Conservation (phyloP, 2,329 filamentous ascomycete species). For the Colletotrichum shisoi region DNA sequence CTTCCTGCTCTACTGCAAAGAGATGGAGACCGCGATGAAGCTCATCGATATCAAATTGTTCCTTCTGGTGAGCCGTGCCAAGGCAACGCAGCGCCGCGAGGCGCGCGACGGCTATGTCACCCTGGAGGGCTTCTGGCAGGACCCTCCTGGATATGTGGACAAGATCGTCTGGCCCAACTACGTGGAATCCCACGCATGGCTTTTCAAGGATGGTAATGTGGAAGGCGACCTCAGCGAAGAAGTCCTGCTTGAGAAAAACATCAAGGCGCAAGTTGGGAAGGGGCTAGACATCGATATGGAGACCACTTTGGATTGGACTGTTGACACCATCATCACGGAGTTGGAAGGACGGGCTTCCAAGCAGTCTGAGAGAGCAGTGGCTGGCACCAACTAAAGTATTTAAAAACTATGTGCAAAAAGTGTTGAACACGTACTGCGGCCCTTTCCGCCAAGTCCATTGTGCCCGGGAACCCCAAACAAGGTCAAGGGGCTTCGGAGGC, state of each 20-base stretch:
- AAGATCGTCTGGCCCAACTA: constrained; percentile 97
- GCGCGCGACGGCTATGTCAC: constrained; percentile 80
- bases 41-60: constrained; percentile 81
- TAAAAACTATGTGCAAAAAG: constrained; percentile 4
- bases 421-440: background rate
- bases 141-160: constrained; percentile 94
- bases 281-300: constrained; percentile 66
- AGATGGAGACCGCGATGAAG: constrained; percentile 63
- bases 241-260: constrained; percentile 55
- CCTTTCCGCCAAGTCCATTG: background rate
- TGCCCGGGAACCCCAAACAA: background rate
- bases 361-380: background rate
- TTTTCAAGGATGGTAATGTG: constrained; percentile 76
- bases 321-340: constrained; percentile 65
- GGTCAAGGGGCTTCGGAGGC: background rate
- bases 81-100: constrained; percentile 71
- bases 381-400: background rate
- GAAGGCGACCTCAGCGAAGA: constrained; percentile 62
- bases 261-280: constrained; percentile 58
- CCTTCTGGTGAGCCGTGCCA: constrained; percentile 71
- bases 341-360: constrained; percentile 46
- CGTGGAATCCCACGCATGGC: constrained; percentile 78
- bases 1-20: constrained; percentile 78
- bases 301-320: constrained; percentile 72
- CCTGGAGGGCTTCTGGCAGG: constrained; percentile 89